A percentile compares a stretch with the other conserved stretches of the same genome.
phyloP scores from a whole-genome alignment of 192 early-diverging fungal species.

The Obelidium mucronatum region DNA sequence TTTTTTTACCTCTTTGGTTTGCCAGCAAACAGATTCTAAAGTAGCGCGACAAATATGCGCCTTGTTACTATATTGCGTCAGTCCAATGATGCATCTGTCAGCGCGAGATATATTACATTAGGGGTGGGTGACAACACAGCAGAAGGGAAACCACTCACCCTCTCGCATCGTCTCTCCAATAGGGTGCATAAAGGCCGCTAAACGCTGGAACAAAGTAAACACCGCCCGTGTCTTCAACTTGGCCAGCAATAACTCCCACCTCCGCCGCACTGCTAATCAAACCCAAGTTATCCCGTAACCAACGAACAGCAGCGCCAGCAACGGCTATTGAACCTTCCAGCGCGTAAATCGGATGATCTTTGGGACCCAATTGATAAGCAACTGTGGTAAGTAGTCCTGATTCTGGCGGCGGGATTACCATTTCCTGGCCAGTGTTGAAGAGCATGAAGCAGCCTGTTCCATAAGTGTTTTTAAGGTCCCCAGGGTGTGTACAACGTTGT shows the following conservation, averaged over 20 bases:
- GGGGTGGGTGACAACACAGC: no score
- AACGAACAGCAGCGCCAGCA: slow-evolving; percentile 90
- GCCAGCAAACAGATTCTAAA: slow-evolving; percentile 90
- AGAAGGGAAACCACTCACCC: no score
- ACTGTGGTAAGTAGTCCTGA: slow-evolving; percentile 91
- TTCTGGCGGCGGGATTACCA: slow-evolving; percentile 69
- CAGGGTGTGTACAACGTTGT: slow-evolving; percentile 87
- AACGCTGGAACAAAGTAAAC: slow-evolving; percentile 97
- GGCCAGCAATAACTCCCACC: slow-evolving; percentile 71
- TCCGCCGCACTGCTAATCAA: slow-evolving; percentile 78
- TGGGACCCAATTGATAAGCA: slow-evolving; percentile 82
- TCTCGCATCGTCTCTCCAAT: slow-evolving; percentile 92
- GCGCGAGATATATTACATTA: no score
- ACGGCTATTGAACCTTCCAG: slow-evolving; percentile 93
- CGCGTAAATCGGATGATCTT: slow-evolving; percentile 77
- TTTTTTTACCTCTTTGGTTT: slow-evolving; percentile 79
- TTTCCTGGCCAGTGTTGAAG: slow-evolving; percentile 84
- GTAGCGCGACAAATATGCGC: slow-evolving; percentile 87
- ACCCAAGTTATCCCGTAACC: slow-evolving; percentile 87
- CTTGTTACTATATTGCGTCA: slow-evolving; percentile 88
- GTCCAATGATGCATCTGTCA: slow-evolving; percentile 83
- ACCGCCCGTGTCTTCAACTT: slow-evolving; percentile 78
- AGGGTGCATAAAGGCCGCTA: slow-evolving; percentile 91
- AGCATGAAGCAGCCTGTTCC: slow-evolving; percentile 98
- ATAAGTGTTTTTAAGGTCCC: slow-evolving; percentile 95